Evolutionary conservation across 1,139 yeast genomes (phyloP), one percentile per base, ranked within the genome.

Genomic region (Casaregolazyma lundiana): DNA sequence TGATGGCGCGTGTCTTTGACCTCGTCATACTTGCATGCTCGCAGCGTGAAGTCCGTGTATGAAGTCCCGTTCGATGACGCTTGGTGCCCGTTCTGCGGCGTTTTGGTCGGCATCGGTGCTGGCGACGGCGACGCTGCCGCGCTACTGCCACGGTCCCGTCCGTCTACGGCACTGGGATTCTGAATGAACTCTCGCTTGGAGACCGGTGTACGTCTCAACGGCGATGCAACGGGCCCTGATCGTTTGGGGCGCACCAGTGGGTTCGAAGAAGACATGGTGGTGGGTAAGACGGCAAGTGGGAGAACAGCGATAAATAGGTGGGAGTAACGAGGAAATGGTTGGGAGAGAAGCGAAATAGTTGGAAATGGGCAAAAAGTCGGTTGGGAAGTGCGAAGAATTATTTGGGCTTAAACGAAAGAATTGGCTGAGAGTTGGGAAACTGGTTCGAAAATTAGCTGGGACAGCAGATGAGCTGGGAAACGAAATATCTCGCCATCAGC

Each of bases 1-100:
- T 92, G 97, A 53, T 82, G 84, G 51, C 95, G 75, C 44, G 83
- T 75, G 50, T 84, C 88, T 43, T 79, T 80, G 26, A 87, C 68
- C 50, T 88, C 96, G 35, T 82, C 83, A 46, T 74, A 71, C 1
- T 85, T 73, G 57, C 92, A 85, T 24, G 94, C 84, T 55, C 81
- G 78, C 57, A 92, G 72, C 1, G 84, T 81, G 55, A 81, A 84
- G 48, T 80, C 84, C 55, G 81, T 82, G 53, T 65, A 73, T 34
- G 57, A 53, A 19, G 50, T 45, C 8, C 48, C 50, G 15, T 13
- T 4, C 34, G 46, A 48, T 19, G 50, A 22, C 16, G 24, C 41
- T 4, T 42, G n/a, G 11, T 48, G 39, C 8, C 45, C 17, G 6
- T 41, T 15, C 19, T 49, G 13, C 7, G 42, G 36, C 9, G 44